Conservation (phyloP, 805 yeast genomes). For the Saccharomycopsis amapae region DNA sequence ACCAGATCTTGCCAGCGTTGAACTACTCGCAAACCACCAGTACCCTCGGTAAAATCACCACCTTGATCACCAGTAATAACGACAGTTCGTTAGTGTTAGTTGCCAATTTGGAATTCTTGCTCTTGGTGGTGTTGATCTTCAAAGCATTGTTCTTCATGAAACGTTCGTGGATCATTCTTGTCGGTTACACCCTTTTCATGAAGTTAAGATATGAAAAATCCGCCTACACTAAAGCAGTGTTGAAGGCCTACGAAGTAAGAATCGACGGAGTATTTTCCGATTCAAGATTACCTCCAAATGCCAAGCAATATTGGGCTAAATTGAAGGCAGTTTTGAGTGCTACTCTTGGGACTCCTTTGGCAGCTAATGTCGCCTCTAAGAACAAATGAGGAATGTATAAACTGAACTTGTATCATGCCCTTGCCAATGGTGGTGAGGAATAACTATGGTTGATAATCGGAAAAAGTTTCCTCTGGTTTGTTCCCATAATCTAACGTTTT, state of each 20-base stretch:
- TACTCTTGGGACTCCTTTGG: conserved; percentile 20
- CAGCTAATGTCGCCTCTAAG: not conserved
- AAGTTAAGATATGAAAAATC: conserved; percentile 75
- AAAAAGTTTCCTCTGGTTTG: no score
- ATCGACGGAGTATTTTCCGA: conserved; percentile 49
- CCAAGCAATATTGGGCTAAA: conserved; percentile 44
- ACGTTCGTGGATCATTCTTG: conserved; percentile 54
- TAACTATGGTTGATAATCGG: no score
- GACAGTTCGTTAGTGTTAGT: conserved; percentile 53
- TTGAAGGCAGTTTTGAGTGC: conserved; percentile 32
- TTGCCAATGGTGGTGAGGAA: no score
- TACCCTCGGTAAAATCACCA: conserved; percentile 23
- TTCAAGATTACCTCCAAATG: conserved; percentile 44
- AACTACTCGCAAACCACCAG: conserved; percentile 26
- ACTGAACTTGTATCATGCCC: no score
- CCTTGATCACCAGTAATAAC: conserved; percentile 46
- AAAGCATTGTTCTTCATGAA: conserved; percentile 53
- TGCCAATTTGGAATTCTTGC: conserved; percentile 48
- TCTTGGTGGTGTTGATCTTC: conserved; percentile 37
- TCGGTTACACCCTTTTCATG: conserved; percentile 54
- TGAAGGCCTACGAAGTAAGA: conserved; percentile 64
- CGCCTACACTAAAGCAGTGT: conserved; percentile 57
- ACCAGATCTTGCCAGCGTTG: conserved; percentile 58
- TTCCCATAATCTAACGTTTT: no score
- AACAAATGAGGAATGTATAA: no score